These are phyloP conservation scores for Acacia acuminata DNA, from an alignment of 306 rosid genomes.

Conservation along the genomic window DNA sequence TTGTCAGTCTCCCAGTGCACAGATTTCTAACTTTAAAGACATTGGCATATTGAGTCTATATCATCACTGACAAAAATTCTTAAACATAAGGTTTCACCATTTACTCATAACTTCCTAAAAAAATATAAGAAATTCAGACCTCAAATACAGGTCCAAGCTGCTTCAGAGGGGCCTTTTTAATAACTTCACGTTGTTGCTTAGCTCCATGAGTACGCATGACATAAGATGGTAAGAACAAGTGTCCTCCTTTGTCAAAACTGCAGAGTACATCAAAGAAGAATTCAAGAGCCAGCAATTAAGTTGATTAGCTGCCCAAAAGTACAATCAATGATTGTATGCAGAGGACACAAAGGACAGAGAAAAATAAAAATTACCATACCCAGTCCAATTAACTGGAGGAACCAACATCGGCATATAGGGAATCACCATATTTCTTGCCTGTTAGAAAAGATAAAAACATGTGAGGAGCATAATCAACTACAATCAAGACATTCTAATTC, in stretches of 20 bases:
- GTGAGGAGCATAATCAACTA: background rate
- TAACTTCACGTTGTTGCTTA: constrained; percentile 86
- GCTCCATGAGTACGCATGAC: constrained; percentile 96
- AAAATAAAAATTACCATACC: constrained; percentile 58
- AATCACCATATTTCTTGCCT: constrained; percentile 91
- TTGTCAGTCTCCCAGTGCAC: background rate
- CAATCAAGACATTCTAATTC: background rate
- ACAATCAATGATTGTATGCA: constrained; percentile 2
- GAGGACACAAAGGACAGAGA: background rate
- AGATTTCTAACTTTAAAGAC: background rate
- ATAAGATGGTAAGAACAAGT: constrained; percentile 83
- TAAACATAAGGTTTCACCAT: background rate
- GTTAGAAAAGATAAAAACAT: constrained; percentile 40
- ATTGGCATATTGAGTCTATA: background rate
- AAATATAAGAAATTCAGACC: constrained; percentile 45
- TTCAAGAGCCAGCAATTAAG: constrained; percentile 6
- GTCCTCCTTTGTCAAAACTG: constrained; percentile 95
- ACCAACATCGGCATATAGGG: constrained; percentile 98
- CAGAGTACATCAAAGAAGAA: constrained; percentile 30
- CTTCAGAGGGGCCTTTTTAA: constrained; percentile 68
- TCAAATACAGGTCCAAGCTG: constrained; percentile 76
- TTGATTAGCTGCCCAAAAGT: constrained; percentile 16
- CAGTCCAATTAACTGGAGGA: constrained; percentile 88
- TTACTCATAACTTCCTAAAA: too few relatives aligned
- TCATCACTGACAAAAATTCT: background rate